These are phyloP conservation scores for Debaryomyces tyrocola DNA, from an alignment of 805 yeast genomes.

Conservation along the genomic window DNA sequence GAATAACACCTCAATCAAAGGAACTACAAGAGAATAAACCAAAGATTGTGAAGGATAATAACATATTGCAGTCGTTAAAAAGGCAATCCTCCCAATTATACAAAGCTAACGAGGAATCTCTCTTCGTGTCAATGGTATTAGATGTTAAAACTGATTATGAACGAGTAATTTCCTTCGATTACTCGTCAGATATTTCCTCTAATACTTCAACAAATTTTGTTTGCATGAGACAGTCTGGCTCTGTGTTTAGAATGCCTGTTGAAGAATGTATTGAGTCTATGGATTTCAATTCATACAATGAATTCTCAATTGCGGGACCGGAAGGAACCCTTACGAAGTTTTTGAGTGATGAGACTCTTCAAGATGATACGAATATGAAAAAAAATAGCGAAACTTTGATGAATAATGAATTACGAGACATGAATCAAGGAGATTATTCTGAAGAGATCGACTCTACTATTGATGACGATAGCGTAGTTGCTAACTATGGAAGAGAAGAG, in stretches of 20 bases:
- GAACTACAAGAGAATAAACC: not conserved
- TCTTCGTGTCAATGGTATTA: conserved; percentile 73
- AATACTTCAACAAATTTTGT: conserved; percentile 64
- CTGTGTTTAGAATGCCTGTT: conserved; percentile 76
- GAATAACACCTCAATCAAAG: conserved; percentile 46
- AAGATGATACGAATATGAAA: conserved; percentile 8
- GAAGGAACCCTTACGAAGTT: conserved; percentile 52
- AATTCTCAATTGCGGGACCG: conserved; percentile 59
- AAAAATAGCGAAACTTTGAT: conserved; percentile 10
- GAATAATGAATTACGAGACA: conserved; percentile 10
- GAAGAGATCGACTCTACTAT: conserved; percentile 26
- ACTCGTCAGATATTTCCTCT: conserved; percentile 54
- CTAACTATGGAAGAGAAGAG: conserved; percentile 11
- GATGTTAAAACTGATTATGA: conserved; percentile 78
- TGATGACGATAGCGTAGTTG: conserved; percentile 27
- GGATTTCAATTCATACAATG: conserved; percentile 68
- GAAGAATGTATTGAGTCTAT: conserved; percentile 63
- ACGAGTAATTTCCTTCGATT: conserved; percentile 82
- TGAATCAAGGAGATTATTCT: conserved; percentile 11
- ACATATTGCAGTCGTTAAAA: conserved; percentile 26
- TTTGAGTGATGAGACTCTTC: conserved; percentile 25
- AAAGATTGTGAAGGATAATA: conserved; percentile 6
- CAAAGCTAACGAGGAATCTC: conserved; percentile 48
- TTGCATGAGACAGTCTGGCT: conserved; percentile 90
- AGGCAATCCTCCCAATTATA: conserved; percentile 38